Percentiles rank a stretch among this genome's conserved stretches.
Evolutionary conservation across 176 grass and related monocot genomes (phyloP).

Genomic region (Ananas comosus): DNA sequence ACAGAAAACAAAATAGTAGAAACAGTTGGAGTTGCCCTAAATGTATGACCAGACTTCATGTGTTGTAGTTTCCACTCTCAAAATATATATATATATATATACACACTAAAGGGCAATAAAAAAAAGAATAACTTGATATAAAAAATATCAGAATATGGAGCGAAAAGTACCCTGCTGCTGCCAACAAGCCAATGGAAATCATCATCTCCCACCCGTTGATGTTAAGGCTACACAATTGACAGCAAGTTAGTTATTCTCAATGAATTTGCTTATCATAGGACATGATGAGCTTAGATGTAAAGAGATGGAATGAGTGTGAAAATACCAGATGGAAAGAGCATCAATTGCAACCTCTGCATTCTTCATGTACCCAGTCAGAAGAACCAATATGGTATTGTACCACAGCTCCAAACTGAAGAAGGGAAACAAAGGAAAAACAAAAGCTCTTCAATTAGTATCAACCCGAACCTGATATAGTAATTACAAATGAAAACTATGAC

Average conservation of each 20-base stretch:
- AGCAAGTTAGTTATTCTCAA: not conserved
- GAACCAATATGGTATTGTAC: conserved; percentile 76
- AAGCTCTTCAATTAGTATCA: not conserved
- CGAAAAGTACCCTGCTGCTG: conserved; percentile 47
- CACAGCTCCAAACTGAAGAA: conserved; percentile 63
- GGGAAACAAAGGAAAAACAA: not conserved
- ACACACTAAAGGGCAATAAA: not conserved
- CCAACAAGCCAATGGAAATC: conserved; percentile 64
- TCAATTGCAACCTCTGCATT: conserved; percentile 75
- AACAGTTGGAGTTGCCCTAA: not conserved
- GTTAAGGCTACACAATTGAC: conserved; percentile 44
- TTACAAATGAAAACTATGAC: too few species aligned
- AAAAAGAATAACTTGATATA: not conserved
- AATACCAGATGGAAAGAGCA: conserved; percentile 90
- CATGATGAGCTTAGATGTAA: not conserved
- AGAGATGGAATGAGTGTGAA: not conserved
- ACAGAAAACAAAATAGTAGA: not conserved
- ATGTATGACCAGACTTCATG: too few species aligned
- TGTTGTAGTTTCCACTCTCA: too few species aligned
- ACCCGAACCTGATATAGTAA: not conserved
- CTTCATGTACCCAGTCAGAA: conserved; percentile 75
- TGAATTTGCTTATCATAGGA: conserved; percentile 4
- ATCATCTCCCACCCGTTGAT: conserved; percentile 99
- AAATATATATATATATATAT: too few species aligned
- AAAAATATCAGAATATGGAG: not conserved